Evolutionary conservation across 2,329 filamentous ascomycete species (phyloP).

Genomic region (Neopestalotiopsis rosae): DNA sequence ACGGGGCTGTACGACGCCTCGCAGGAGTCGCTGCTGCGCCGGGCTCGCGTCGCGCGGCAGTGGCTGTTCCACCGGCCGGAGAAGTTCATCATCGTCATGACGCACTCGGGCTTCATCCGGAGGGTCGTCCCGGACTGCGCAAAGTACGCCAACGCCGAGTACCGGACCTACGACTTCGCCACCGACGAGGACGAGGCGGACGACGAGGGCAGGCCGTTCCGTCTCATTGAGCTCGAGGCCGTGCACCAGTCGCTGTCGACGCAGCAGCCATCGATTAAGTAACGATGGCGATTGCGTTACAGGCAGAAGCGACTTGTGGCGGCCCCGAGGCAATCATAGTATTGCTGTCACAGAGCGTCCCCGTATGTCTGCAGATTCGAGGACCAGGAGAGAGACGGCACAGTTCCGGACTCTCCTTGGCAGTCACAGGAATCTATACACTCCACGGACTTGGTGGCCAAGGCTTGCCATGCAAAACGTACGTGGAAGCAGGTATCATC

Average conservation of each 20-base stretch:
- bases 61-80: constrained; percentile 36
- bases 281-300: background rate
- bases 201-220: background rate
- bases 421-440: too few relatives aligned
- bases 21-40: constrained; percentile 31
- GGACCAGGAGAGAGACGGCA: too few relatives aligned
- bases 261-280: constrained; percentile 6
- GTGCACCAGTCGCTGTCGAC: background rate
- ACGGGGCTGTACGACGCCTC: constrained; percentile 35
- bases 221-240: constrained; percentile 4
- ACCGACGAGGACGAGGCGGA: constrained; percentile 11
- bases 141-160: constrained; percentile 37
- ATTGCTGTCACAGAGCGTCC: too few relatives aligned
- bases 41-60: constrained; percentile 31
- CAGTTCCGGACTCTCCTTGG: too few relatives aligned
- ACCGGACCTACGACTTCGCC: constrained; percentile 31
- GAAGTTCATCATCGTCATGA: constrained; percentile 37
- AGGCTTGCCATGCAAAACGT: background rate
- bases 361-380: too few relatives aligned
- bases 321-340: background rate
- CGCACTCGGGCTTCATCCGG: constrained; percentile 37
- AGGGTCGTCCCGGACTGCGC: constrained; percentile 30
- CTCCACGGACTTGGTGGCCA: too few relatives aligned
- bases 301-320: background rate
- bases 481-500: background rate